phyloP scores from a whole-genome alignment of 192 early-diverging fungal species.

The Coemansia sp. region DNA sequence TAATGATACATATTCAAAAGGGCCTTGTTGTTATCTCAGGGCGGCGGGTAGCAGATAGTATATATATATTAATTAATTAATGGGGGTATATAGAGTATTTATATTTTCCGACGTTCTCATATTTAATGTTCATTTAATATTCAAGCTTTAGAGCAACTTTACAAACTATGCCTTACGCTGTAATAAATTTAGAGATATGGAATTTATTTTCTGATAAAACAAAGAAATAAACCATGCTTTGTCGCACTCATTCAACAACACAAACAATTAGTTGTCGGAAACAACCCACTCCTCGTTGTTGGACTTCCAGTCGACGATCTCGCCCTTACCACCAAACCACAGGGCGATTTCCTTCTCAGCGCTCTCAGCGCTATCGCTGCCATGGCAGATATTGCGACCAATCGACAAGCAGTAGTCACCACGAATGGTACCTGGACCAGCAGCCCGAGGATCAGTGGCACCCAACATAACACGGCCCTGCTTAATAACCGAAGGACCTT shows the following conservation, averaged over 20 bases:
- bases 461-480: slow-evolving; percentile 86
- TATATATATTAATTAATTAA: too few relatives aligned
- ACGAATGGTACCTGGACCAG: slow-evolving; percentile 87
- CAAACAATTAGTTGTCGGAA: slow-evolving; percentile 57
- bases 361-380: slow-evolving; percentile 79
- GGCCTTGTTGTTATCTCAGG: not conserved
- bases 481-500: slow-evolving; percentile 81
- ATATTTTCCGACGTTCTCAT: too few relatives aligned
- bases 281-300: slow-evolving; percentile 66
- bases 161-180: too few relatives aligned
- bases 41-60: not conserved
- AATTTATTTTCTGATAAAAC: too few relatives aligned
- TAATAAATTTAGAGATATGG: too few relatives aligned
- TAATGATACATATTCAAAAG: too few relatives aligned
- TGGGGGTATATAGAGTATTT: too few relatives aligned
- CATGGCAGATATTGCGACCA: slow-evolving; percentile 85
- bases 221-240: too few relatives aligned
- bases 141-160: too few relatives aligned
- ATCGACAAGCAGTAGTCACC: slow-evolving; percentile 76
- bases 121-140: too few relatives aligned
- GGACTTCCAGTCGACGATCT: slow-evolving; percentile 58
- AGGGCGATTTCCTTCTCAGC: slow-evolving; percentile 76
- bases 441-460: slow-evolving; percentile 85
- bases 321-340: slow-evolving; percentile 68
- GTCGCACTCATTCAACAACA: too few relatives aligned